These are phyloP conservation scores for Backusella tuberculispora DNA, from an alignment of 192 early-diverging fungal genomes.

Conservation along the genomic window DNA sequence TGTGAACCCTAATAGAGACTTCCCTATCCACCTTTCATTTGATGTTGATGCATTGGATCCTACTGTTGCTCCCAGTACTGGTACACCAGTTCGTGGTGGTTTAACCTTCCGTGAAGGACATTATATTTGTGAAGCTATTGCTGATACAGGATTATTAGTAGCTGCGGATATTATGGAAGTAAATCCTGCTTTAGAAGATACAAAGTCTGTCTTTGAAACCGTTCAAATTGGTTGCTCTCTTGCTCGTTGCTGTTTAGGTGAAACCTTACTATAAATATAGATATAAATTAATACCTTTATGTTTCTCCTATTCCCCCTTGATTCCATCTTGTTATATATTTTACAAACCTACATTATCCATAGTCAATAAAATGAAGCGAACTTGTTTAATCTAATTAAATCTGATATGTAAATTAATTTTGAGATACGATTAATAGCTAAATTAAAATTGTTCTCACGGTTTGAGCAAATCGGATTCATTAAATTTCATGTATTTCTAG, in stretches of 20 bases:
- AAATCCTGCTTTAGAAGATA: constrained; percentile 83
- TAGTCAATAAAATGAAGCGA: too few species aligned
- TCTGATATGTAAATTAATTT: too few species aligned
- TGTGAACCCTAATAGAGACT: constrained; percentile 72
- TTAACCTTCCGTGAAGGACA: constrained; percentile 97
- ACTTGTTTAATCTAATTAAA: too few species aligned
- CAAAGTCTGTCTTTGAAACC: constrained; percentile 77
- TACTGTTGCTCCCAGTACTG: constrained; percentile 91
- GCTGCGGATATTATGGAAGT: constrained; percentile 95
- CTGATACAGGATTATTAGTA: constrained; percentile 87
- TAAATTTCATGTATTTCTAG: too few species aligned
- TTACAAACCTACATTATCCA: not conserved
- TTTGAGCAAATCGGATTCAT: too few species aligned
- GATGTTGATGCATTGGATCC: constrained; percentile 98
- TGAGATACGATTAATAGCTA: too few species aligned
- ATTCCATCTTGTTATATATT: not conserved
- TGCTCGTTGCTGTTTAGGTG: constrained; percentile 83
- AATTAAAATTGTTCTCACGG: too few species aligned
- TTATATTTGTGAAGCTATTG: constrained; percentile 92
- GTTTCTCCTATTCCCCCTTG: not conserved
- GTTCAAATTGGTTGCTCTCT: constrained; percentile 91
- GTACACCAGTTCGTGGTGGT: constrained; percentile 94
- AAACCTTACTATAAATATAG: constrained; percentile 67
- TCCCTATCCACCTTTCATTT: constrained; percentile 87
- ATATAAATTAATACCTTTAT: not conserved